Conservation (phyloP, 257 asterid genomes). For the Nicotiana benthamiana region DNA sequence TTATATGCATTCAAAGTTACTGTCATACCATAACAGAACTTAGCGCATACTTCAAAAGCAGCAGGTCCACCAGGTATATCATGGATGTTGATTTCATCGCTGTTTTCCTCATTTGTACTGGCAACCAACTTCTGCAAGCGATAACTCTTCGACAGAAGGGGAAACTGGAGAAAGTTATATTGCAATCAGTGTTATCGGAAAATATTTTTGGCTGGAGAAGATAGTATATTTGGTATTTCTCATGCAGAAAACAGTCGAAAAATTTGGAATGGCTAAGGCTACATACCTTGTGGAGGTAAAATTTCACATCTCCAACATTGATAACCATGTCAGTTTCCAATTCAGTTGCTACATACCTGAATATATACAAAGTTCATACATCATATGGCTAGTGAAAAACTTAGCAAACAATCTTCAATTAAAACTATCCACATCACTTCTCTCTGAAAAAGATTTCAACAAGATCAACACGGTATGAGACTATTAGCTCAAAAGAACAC, state of each 20-base stretch:
- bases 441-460: background rate
- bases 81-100: conserved; percentile 40
- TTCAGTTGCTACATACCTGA: conserved; percentile 45
- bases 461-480: background rate
- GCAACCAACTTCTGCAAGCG: conserved; percentile 61
- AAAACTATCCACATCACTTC: background rate
- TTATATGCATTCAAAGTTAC: conserved; percentile 78
- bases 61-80: conserved; percentile 79
- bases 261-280: background rate
- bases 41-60: conserved; percentile 75
- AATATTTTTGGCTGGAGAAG: background rate
- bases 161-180: conserved; percentile 41
- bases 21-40: conserved; percentile 77
- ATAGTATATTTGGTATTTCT: background rate
- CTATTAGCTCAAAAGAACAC: background rate
- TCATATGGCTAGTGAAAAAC: background rate
- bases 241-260: background rate
- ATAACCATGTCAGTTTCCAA: conserved; percentile 35
- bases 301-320: conserved; percentile 36
- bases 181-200: background rate
- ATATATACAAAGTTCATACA: conserved; percentile 11
- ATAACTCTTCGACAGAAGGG: conserved; percentile 64
- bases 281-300: conserved; percentile 46
- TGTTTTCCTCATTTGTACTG: conserved; percentile 26
- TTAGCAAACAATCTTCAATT: background rate